Base-by-base conservation (phyloP, 495 filamentous ascomycete species). In the Aspergillus asperescens region DNA sequence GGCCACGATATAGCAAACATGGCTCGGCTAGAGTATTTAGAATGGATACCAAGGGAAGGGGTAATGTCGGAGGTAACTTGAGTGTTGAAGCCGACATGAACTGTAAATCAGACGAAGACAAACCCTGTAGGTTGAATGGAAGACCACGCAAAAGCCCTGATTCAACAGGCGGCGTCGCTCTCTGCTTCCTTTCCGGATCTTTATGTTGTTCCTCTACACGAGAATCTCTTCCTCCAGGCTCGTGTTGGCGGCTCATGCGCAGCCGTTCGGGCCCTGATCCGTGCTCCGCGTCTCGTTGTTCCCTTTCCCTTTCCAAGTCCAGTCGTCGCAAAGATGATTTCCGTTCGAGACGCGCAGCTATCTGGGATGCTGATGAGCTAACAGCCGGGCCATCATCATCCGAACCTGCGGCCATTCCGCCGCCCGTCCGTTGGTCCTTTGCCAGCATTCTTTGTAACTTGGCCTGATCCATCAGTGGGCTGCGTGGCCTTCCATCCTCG, bases 21-120 rank as follows among this genome's bases (percentile, higher is more conserved):
- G 94, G 94, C 62, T 99, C 94, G 1, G 92, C 91, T 10, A 99
- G 73, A 0, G 87, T 87, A 62, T 99, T 86, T 13, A 99, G 74
- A 10, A 99, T 76, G 10, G 89, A 92, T 12, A 96, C 80, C 13
- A 97, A 79, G 4, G 94, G 92, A 5, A 89, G 72, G 4, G 94
- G 89, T 13, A 97, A 73, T 4, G 82, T 86, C 1, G 81, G 56
- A 3, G 94, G 94, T 39, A 99, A 67, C 52, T 86, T 84, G 46
- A 92, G 66, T 13, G 76, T 79, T 10, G 79, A 77, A 7, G 81
- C 68, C 22, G 81, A 80, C 23, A 77, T 61, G 58, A 97, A 96
- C 5, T 83, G 80, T 8, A 99, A 72, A 58, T 90, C 85, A 4
- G 81, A 84, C 0, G 94, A 94, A 7, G 90, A 93, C 16, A 97